Base-by-base conservation (phyloP, 2,329 filamentous ascomycete species). In the Thielaviopsis euricoi region DNA sequence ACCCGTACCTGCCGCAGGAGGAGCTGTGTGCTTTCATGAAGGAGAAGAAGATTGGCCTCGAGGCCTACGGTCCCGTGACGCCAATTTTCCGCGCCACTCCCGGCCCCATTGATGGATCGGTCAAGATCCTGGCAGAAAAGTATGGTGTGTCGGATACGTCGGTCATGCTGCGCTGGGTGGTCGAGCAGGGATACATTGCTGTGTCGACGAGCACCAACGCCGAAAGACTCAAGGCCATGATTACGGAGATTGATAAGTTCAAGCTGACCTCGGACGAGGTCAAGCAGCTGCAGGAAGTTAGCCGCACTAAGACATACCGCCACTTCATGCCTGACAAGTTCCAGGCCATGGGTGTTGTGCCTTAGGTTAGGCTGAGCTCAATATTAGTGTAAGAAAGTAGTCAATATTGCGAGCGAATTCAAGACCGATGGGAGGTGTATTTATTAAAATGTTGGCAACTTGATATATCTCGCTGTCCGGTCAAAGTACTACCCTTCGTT, bases 1-100 rank as follows among this genome's bases (percentile, higher is more conserved):
- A 86, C 67, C 81, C 83, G 1, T 84, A 83, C 64, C 73, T 86
- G 12, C 83, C 85, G 66, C 83, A 80, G 65, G 70, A 71, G 1
- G 72, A 77, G 19, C 69, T 87, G 26, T 67, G 83, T 7, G 70
- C 75, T 15, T 81, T 76, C 68, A 81, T 76, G 69, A 69, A 76
- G 56, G 67, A 73, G 62, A 77, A 83, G 67, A 73, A 73, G 61
- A 84, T 86, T 61, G 71, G 79, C 60, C 67, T 85, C 52, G 77
- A 80, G 64, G 81, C 81, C 4, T 85, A 85, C 69, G 83, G 79
- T 48, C 82, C 82, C n/a, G 46, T 40, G 12, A 51, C 48, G 9
- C 55, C 55, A 19, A 9, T 56, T 19, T 29, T 21, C 1, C 17
- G 46, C 21, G 43, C 46, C 15, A 22, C 53, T 5, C 22, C 37